Evolutionary conservation across 169 alveolate species (phyloP), one percentile per base, ranked within the genome.

Genomic region (Pseudocohnilembus persalinus): DNA sequence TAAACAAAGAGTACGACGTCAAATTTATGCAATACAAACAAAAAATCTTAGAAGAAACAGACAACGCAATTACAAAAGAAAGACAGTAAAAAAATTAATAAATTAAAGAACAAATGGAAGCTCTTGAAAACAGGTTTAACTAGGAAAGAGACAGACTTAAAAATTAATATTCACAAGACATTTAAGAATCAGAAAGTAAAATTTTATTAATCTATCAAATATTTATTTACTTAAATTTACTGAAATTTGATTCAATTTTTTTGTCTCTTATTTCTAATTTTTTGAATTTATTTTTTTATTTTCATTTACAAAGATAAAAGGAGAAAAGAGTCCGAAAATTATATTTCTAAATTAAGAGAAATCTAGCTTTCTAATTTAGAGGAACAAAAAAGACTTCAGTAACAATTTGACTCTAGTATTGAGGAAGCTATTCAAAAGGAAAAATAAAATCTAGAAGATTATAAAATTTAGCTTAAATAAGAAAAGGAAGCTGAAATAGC

Each of bases 81-180:
- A 89, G 96, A 73, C 91, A 89, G 73, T 85, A 84, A 26, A 83
- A 84, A 73, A 84, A 89, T 34, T 77, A 93, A 81, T 89, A 91
- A 83, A 73, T 92, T 63, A 92, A 95, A 30, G 96, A 92, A 29
- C 83, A 93, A 80, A 89, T 85, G 77, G 89, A 92, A 49, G 83
- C 90, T 77, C 49, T 92, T 29, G 98, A 95, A 77, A 82, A 85
- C 0, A 84, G 94, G 78, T 93, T 91, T 83, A 88, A 84, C 64
- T 88, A 91, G 4, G 97, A 95, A 81, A 90, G 95, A 35, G 91
- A 92, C 49, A 83, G 93, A 73, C 90, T 94, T 93, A 92, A 90
- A 75, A 88, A 88, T 25, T 88, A 89, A 31, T 81, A 95, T 65
- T 76, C 90, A 31, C 94, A 92, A 82, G 88, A 87, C 83, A 82